These are phyloP conservation scores for Bipolaris oryzae DNA, from an alignment of 2,329 filamentous ascomycete genomes.

Conservation along the genomic window DNA sequence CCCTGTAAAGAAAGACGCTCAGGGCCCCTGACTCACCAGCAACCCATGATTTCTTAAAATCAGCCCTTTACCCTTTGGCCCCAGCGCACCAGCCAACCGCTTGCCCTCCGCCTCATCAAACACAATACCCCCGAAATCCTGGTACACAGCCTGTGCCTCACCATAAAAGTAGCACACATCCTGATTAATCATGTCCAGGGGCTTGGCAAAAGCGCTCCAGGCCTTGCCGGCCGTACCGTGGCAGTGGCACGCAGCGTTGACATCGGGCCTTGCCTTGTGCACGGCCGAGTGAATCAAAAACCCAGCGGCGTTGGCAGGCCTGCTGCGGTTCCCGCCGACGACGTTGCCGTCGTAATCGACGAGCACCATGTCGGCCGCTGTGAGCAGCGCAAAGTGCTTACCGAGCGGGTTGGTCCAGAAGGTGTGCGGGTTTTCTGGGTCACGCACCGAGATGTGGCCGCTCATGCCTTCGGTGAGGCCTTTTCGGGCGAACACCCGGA, in stretches of 20 bases:
- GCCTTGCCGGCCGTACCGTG: slow-evolving; percentile 71
- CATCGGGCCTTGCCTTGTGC: slow-evolving; percentile 68
- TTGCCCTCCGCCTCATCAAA: slow-evolving; percentile 68
- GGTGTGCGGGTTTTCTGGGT: slow-evolving; percentile 64
- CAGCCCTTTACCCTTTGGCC: slow-evolving; percentile 64
- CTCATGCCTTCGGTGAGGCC: slow-evolving; percentile 72
- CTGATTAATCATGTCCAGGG: slow-evolving; percentile 73
- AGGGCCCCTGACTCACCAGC: slow-evolving; percentile 45
- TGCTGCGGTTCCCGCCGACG: slow-evolving; percentile 65
- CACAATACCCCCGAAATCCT: slow-evolving; percentile 68
- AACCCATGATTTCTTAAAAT: slow-evolving; percentile 76
- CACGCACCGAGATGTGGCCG: slow-evolving; percentile 71
- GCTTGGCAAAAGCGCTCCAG: slow-evolving; percentile 68
- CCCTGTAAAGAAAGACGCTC: background rate
- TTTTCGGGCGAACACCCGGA: slow-evolving; percentile 69
- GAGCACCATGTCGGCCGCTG: slow-evolving; percentile 70
- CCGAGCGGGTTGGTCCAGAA: slow-evolving; percentile 75
- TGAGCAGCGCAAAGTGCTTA: slow-evolving; percentile 68
- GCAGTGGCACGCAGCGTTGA: slow-evolving; percentile 71
- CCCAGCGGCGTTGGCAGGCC: slow-evolving; percentile 69
- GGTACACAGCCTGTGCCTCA: slow-evolving; percentile 68
- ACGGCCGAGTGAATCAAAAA: slow-evolving; percentile 73
- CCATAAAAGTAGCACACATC: slow-evolving; percentile 69
- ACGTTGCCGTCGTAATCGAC: slow-evolving; percentile 68
- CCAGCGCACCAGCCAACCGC: slow-evolving; percentile 67